A percentile compares a stretch with the other conserved stretches of the same genome.
Conservation (phyloP, 1,139 yeast species). For the Suhomyces coccinellae region DNA sequence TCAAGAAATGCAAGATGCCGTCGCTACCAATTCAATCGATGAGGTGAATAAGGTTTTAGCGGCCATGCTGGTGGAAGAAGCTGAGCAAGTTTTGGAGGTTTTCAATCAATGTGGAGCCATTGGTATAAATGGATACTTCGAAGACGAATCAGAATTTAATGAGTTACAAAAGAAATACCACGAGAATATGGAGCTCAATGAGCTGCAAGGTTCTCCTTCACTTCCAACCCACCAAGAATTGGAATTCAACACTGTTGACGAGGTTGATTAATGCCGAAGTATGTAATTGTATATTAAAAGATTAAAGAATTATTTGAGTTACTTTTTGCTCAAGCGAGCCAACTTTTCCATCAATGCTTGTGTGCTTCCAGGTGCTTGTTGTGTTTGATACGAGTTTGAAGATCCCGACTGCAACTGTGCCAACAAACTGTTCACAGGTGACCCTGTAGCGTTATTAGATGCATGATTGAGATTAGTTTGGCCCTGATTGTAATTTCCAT, state of each 20-base stretch:
- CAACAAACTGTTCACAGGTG: conserved; percentile 31
- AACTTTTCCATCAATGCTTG: conserved; percentile 40
- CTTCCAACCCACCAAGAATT: background rate
- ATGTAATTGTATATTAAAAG: background rate
- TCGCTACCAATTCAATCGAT: conserved; percentile 70
- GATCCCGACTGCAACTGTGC: conserved; percentile 27
- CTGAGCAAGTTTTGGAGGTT: conserved; percentile 71
- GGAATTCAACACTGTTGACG: conserved; percentile 16
- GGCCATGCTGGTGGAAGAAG: conserved; percentile 71
- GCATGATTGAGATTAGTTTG: conserved; percentile 15
- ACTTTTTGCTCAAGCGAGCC: conserved; percentile 30
- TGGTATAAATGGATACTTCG: conserved; percentile 53
- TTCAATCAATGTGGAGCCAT: conserved; percentile 83
- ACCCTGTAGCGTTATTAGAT: conserved; percentile 18
- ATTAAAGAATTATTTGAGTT: background rate
- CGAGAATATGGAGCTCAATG: conserved; percentile 17
- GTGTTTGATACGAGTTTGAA: no score
- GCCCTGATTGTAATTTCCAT: conserved; percentile 14
- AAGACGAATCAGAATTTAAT: conserved; percentile 27
- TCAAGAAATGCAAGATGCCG: conserved; percentile 67
- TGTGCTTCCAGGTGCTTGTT: conserved; percentile 7
- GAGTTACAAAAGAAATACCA: conserved; percentile 26
- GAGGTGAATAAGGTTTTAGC: conserved; percentile 84
- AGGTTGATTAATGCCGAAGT: conserved; percentile 14
- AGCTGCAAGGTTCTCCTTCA: conserved; percentile 5